Conservation (phyloP, 805 yeast genomes). For the Lipomyces lipofer region DNA sequence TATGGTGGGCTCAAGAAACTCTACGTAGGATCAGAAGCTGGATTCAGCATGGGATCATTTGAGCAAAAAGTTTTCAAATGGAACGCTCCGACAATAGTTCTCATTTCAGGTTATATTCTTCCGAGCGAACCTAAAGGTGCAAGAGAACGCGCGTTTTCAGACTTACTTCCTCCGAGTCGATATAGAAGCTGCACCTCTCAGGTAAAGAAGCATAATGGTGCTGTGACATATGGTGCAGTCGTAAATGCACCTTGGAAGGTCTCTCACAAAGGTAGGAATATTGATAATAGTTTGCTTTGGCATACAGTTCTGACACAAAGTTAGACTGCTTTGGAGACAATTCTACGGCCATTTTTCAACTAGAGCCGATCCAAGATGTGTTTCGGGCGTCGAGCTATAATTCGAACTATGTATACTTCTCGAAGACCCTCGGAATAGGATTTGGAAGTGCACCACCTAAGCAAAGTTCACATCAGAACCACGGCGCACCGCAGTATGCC, state of each 20-base stretch:
- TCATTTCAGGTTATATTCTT: slow-evolving; percentile 61
- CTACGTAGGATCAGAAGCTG: slow-evolving; percentile 71
- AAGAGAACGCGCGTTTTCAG: slow-evolving; percentile 33
- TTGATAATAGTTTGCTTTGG: background rate
- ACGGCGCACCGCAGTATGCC: slow-evolving; percentile 39
- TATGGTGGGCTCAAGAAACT: slow-evolving; percentile 51
- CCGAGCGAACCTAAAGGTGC: slow-evolving; percentile 30
- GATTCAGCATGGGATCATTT: slow-evolving; percentile 84
- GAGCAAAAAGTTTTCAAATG: slow-evolving; percentile 84
- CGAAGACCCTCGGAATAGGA: slow-evolving; percentile 81
- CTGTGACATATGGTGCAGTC: slow-evolving; percentile 62
- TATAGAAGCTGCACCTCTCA: slow-evolving; percentile 10
- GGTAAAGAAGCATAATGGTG: slow-evolving; percentile 38
- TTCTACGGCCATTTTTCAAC: slow-evolving; percentile 58
- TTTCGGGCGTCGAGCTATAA: slow-evolving; percentile 45
- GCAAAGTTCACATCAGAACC: slow-evolving; percentile 28
- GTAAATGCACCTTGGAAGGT: slow-evolving; percentile 74
- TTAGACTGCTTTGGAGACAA: slow-evolving; percentile 64
- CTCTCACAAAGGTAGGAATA: slow-evolving; percentile 51
- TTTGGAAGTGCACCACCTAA: slow-evolving; percentile 71
- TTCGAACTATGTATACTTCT: slow-evolving; percentile 57
- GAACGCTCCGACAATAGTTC: slow-evolving; percentile 78
- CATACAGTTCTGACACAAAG: background rate
- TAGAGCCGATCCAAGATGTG: slow-evolving; percentile 65
- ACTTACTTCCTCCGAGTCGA: slow-evolving; percentile 34